Base-by-base conservation (phyloP, 495 filamentous ascomycete species). In the Penicillium alfredii region DNA sequence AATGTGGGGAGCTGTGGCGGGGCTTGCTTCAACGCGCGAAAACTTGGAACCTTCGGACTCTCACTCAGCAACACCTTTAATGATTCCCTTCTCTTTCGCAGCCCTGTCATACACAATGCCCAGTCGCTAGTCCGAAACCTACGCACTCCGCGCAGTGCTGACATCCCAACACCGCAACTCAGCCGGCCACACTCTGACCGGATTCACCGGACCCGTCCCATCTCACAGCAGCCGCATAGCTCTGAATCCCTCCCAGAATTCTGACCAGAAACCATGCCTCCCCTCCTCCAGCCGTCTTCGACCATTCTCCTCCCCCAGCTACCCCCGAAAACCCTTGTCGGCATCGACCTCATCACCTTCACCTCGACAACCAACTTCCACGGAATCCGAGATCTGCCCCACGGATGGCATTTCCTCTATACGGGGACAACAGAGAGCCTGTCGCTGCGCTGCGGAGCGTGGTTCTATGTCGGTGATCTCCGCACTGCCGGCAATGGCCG, bases 381-480 rank as follows among this genome's bases (percentile, higher is more conserved):
- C 38, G 79, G 79, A 6, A 72, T 83, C 47, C 73, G 72, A 38
- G 64, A 76, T 40, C 34, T 82, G 8, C 70, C 78, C 1, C 30
- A 51, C 2, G 77, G 77, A 27, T 76, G 68, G 62, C 79, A 83
- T 42, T 80, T 81, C 44, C 55, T 79, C 11, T 83, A 80, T 50
- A 76, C 71, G 0, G 65, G 74, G 14, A 68, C 74, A 15, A 76
- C 69, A 28, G 58, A 69, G 16, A 71, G 69, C 9, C 56, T 77
- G 15, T 77, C 77, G 4, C 53, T 80, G 9, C 68, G 79, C 8
- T 69, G 76, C 42, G 79, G 78, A 6, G 66, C 68, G 24, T 83
- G 79, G 79, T 77, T 82, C 55, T 60, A 71, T 35, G 61, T 83
- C 24, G 57, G 58, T 5, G 57, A 67, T 44, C 36, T 56, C 35